These are phyloP conservation scores for Sphaerulina populicola DNA, from an alignment of 2,329 filamentous ascomycete species.

Conservation along the genomic window DNA sequence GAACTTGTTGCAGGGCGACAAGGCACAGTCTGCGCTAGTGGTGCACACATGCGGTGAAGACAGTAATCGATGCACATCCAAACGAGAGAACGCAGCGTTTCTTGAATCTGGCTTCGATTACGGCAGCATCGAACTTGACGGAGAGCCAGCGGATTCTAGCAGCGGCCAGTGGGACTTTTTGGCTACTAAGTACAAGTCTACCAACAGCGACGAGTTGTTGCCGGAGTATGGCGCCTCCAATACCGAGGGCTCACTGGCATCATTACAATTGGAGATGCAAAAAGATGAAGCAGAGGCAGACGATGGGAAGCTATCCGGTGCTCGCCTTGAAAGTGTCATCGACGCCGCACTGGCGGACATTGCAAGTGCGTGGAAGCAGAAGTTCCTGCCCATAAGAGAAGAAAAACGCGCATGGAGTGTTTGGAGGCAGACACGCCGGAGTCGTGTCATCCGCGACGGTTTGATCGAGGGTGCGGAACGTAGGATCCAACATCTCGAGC, in stretches of 20 bases:
- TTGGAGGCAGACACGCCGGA: slow-evolving; percentile 52
- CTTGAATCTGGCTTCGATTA: slow-evolving; percentile 17
- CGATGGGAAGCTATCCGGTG: slow-evolving; percentile 20
- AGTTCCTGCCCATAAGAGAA: slow-evolving; percentile 49
- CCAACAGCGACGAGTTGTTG: slow-evolving; percentile 33
- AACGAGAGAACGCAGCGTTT: slow-evolving; percentile 25
- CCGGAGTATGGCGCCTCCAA: slow-evolving; percentile 14
- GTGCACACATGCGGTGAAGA: slow-evolving; percentile 18
- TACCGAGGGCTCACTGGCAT: slow-evolving; percentile 5
- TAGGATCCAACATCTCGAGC: slow-evolving; percentile 39
- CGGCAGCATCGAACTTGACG: slow-evolving; percentile 3
- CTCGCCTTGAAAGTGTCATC: slow-evolving; percentile 48
- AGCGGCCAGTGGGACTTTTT: slow-evolving; percentile 25
- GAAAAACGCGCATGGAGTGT: slow-evolving; percentile 50
- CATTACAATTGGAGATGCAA: slow-evolving; percentile 25
- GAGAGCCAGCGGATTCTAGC: slow-evolving; percentile 10
- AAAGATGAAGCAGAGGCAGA: slow-evolving; percentile 38
- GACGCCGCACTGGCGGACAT: slow-evolving; percentile 47
- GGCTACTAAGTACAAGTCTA: slow-evolving; percentile 21
- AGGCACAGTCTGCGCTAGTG: slow-evolving; percentile 29
- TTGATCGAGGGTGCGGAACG: slow-evolving; percentile 42
- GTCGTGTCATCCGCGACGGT: slow-evolving; percentile 32
- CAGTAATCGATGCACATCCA: slow-evolving; percentile 18
- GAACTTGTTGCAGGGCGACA: slow-evolving; percentile 9
- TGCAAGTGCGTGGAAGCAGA: slow-evolving; percentile 50